Conservation (phyloP, 768 basidiomycete species). For the Calocybe gangraenosa region DNA sequence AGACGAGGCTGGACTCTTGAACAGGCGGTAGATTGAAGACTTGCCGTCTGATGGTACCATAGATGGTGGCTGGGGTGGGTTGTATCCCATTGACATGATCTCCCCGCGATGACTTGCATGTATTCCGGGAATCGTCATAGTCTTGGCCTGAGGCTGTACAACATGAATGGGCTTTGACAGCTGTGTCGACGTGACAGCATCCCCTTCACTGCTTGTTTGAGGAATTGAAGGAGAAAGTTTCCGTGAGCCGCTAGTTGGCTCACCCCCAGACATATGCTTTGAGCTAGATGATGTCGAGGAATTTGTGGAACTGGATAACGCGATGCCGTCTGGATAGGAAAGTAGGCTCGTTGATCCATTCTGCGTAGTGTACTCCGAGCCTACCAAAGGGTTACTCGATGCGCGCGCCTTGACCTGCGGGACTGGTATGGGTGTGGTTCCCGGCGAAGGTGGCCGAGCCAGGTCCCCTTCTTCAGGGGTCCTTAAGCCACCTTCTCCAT, state of each 20-base stretch:
- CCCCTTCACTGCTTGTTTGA: conserved; percentile 27
- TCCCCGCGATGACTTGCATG: conserved; percentile 83
- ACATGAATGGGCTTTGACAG: conserved; percentile 48
- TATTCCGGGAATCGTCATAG: conserved; percentile 86
- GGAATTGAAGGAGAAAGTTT: conserved; percentile 33
- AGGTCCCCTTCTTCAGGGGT: conserved; percentile 17
- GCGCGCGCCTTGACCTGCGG: conserved; percentile 14
- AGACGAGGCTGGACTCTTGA: conserved; percentile 49
- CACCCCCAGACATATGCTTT: conserved; percentile 11
- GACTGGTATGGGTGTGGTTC: conserved; percentile 12
- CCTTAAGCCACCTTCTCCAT: conserved; percentile 25
- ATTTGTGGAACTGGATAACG: conserved; percentile 12
- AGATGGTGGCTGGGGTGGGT: conserved; percentile 34
- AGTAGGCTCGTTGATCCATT: conserved; percentile 2
- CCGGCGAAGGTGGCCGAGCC: conserved; percentile 18
- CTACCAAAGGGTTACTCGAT: conserved; percentile 16
- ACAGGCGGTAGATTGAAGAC: conserved; percentile 68
- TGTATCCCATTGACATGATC: conserved; percentile 81
- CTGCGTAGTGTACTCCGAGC: conserved; percentile 8
- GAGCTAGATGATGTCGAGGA: conserved; percentile 19
- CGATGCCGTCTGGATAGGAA: conserved; percentile 15
- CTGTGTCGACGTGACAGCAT: conserved; percentile 22
- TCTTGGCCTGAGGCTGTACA: conserved; percentile 73
- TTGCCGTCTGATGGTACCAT: conserved; percentile 31
- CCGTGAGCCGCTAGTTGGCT: conserved; percentile 1